phyloP scores from a whole-genome alignment of 1,139 yeast genomes.

The Martiniozyma asiatica region DNA sequence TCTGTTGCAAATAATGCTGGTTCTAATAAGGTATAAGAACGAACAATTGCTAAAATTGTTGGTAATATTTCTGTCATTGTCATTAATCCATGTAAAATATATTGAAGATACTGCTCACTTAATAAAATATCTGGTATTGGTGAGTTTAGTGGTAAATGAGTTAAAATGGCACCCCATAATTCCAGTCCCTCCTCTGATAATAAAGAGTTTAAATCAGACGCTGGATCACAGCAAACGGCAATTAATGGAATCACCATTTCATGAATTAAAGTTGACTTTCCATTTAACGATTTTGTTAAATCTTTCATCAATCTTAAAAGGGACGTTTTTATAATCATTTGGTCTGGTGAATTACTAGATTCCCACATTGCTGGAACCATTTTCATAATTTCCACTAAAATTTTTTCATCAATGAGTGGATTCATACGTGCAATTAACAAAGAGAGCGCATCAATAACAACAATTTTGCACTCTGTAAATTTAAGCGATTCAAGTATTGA shows the following conservation, averaged over 20 bases:
- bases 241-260: conserved; percentile 58
- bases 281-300: conserved; percentile 52
- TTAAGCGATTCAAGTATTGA: conserved; percentile 35
- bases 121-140: conserved; percentile 30
- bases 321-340: conserved; percentile 61
- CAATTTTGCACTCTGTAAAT: conserved; percentile 64
- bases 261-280: conserved; percentile 47
- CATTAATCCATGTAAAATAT: conserved; percentile 37
- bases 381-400: conserved; percentile 41
- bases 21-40: conserved; percentile 57
- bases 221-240: conserved; percentile 48
- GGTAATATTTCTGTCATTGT: conserved; percentile 73
- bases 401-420: conserved; percentile 42
- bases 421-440: conserved; percentile 53
- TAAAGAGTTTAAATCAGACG: conserved; percentile 47
- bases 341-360: conserved; percentile 34
- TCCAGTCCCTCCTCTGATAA: conserved; percentile 83
- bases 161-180: conserved; percentile 64
- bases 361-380: conserved; percentile 74
- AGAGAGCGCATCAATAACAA: conserved; percentile 54
- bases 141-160: conserved; percentile 31
- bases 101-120: conserved; percentile 27
- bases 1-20: conserved; percentile 34
- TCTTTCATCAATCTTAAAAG: conserved; percentile 58
- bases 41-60: conserved; percentile 49